These are phyloP conservation scores for Podospora pseudocomata DNA, from an alignment of 495 filamentous ascomycete species.

Conservation along the genomic window DNA sequence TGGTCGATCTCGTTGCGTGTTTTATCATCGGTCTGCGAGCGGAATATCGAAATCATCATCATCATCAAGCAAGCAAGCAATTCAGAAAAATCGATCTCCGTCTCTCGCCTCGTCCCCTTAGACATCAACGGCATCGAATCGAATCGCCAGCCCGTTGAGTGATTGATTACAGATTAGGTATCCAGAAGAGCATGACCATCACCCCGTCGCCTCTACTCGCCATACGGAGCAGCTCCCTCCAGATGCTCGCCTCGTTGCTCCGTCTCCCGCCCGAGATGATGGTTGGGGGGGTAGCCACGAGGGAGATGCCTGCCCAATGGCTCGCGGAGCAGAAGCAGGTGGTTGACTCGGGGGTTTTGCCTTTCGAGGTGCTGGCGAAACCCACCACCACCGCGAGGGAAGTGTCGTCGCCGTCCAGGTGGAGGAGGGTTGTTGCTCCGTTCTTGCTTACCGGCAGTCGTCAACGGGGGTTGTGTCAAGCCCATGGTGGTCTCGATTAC, in stretches of 20 bases:
- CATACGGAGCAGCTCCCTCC: neutral
- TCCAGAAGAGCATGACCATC: no score
- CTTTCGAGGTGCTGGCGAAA: neutral
- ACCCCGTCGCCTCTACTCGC: neutral
- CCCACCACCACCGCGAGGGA: neutral
- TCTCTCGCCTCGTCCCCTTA: no score
- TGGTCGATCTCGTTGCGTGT: no score
- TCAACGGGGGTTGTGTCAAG: neutral
- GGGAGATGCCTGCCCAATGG: neutral
- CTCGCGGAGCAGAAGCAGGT: neutral
- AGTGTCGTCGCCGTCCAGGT: no score
- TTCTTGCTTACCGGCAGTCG: neutral
- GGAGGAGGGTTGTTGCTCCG: neutral
- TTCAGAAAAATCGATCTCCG: no score
- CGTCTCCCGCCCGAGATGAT: neutral
- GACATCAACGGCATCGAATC: no score
- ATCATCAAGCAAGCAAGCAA: no score
- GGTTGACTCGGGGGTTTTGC: neutral
- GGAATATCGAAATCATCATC: no score
- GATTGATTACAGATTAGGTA: no score
- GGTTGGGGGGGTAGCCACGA: neutral
- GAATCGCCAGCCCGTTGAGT: no score
- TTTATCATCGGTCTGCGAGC: no score
- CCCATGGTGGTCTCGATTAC: neutral
- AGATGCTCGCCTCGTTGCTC: neutral